A percentile compares a stretch with the other conserved stretches of the same genome.
phyloP scores from a whole-genome alignment of 148 eudicot species.

The Fagopyrum esculentum region DNA sequence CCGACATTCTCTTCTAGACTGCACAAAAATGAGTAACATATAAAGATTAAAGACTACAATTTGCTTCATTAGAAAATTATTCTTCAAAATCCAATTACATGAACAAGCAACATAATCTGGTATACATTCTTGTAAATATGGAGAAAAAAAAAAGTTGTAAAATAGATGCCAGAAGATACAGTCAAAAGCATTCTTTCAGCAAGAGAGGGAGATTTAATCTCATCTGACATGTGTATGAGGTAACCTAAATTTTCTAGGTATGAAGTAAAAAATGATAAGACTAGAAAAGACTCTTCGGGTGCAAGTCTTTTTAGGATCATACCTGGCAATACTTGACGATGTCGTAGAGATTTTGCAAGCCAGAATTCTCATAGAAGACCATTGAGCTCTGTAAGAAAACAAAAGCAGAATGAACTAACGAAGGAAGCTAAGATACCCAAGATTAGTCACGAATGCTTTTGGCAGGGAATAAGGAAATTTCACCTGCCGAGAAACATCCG shows the following conservation, averaged over 20 bases:
- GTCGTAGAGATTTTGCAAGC: constrained; percentile 90
- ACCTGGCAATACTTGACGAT: constrained; percentile 89
- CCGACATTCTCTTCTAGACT: constrained; percentile 80
- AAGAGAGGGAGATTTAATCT: not conserved
- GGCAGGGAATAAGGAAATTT: constrained; percentile 5
- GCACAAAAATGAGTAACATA: constrained; percentile 16
- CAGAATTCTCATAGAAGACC: constrained; percentile 94
- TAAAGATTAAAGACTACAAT: not conserved
- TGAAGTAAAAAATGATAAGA: not conserved
- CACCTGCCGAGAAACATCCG: constrained; percentile 96
- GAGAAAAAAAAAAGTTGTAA: not conserved
- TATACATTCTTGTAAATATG: not conserved
- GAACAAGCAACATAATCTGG: not conserved
- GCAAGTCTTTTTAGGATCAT: not conserved
- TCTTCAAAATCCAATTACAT: not conserved
- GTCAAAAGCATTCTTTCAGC: not conserved
- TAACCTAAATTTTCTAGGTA: not conserved
- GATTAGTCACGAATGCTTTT: constrained; percentile 2
- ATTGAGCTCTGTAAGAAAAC: constrained; percentile 81
- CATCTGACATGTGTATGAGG: not conserved
- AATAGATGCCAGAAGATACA: not conserved
- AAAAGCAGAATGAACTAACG: not conserved
- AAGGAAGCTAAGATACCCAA: not conserved
- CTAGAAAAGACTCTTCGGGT: not conserved
- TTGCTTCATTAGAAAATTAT: not conserved